Conservation (phyloP, 371 early-diverging fungal species). For the Agmasoma carcini region DNA sequence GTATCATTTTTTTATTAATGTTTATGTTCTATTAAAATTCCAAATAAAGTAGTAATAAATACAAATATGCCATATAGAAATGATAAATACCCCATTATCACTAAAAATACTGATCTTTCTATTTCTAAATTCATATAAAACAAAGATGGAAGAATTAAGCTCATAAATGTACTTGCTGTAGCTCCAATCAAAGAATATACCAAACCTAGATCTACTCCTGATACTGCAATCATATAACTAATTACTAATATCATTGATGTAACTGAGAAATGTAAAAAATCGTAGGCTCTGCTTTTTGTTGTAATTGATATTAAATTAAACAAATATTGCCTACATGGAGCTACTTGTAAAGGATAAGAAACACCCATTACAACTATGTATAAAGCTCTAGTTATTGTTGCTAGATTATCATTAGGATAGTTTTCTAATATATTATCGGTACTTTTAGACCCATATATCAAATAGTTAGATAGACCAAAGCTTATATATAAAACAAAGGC, state of each 20-base stretch:
- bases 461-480: slow-evolving; percentile 75
- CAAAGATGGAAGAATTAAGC: slow-evolving; percentile 82
- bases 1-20: too few relatives aligned
- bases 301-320: slow-evolving; percentile 59
- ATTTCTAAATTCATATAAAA: slow-evolving; percentile 60
- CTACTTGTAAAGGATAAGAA: slow-evolving; percentile 84
- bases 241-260: slow-evolving; percentile 39
- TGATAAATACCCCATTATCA: slow-evolving; percentile 18
- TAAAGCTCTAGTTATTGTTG: slow-evolving; percentile 62
- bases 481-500: slow-evolving; percentile 67
- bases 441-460: slow-evolving; percentile 74
- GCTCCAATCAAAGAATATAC: slow-evolving; percentile 83
- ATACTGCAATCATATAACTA: slow-evolving; percentile 36
- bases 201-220: slow-evolving; percentile 51
- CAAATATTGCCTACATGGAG: slow-evolving; percentile 76
- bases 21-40: too few relatives aligned
- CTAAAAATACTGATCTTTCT: slow-evolving; percentile 14
- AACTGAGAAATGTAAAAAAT: slow-evolving; percentile 18
- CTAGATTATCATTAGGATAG: slow-evolving; percentile 44
- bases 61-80: slow-evolving; percentile 44
- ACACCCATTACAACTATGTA: slow-evolving; percentile 74
- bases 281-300: slow-evolving; percentile 3
- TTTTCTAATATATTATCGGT: slow-evolving; percentile 65
- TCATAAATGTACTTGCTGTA: slow-evolving; percentile 85
- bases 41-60: slow-evolving; percentile 30